Conservation (phyloP, 2,329 filamentous ascomycete genomes). For the Clarireedia paspali region DNA sequence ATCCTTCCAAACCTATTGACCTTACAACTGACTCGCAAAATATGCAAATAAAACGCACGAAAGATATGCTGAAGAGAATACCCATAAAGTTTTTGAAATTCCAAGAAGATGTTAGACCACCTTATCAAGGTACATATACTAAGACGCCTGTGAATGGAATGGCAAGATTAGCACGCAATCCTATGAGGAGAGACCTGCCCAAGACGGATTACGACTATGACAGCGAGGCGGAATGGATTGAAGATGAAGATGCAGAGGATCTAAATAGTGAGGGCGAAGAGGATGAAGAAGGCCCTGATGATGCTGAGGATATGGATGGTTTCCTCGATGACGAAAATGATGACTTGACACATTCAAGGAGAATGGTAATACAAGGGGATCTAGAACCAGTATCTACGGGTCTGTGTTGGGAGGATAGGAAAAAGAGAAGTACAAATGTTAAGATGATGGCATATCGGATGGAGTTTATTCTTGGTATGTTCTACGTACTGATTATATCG, state of each 20-base stretch:
- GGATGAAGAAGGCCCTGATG: slow-evolving; percentile 56
- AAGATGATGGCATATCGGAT: slow-evolving; percentile 57
- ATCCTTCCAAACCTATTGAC: slow-evolving; percentile 23
- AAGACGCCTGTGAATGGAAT: slow-evolving; percentile 40
- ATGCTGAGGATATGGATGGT: slow-evolving; percentile 65
- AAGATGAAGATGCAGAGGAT: slow-evolving; percentile 55
- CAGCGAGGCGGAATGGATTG: slow-evolving; percentile 77
- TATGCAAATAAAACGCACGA: slow-evolving; percentile 23
- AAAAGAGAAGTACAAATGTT: slow-evolving; percentile 39
- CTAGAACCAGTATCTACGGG: slow-evolving; percentile 73
- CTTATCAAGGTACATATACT: slow-evolving; percentile 64
- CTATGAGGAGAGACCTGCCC: slow-evolving; percentile 44
- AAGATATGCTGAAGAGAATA: slow-evolving; percentile 17
- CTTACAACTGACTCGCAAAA: slow-evolving; percentile 28
- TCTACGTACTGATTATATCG: not conserved
- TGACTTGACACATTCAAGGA: slow-evolving; percentile 41
- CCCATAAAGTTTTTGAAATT: slow-evolving; percentile 36
- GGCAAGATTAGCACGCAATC: slow-evolving; percentile 43
- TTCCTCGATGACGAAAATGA: slow-evolving; percentile 62
- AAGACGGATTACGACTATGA: slow-evolving; percentile 76
- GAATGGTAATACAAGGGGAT: slow-evolving; percentile 53
- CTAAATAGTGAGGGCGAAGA: slow-evolving; percentile 56
- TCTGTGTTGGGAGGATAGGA: slow-evolving; percentile 69
- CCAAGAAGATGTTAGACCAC: slow-evolving; percentile 56
- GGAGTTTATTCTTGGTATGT: slow-evolving; percentile 51